Evolutionary conservation across 257 asterid genomes (phyloP), one percentile per base, ranked within the genome.

Genomic region (Paulownia fortunei): DNA sequence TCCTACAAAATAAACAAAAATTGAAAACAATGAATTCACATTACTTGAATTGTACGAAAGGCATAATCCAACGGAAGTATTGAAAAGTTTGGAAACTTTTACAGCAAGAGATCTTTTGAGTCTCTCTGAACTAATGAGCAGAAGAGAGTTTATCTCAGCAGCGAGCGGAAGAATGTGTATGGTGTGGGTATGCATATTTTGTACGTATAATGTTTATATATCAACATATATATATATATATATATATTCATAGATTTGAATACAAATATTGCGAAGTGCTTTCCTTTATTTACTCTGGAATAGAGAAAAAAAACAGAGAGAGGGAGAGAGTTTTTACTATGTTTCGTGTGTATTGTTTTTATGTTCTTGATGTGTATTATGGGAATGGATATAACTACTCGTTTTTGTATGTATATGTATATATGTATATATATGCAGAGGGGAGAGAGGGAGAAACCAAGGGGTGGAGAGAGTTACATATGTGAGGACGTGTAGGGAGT

Each of bases 11-110:
- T 62, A 46, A 76, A 69, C 72, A 72, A 66, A 82, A 79, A 66
- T 42, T 54, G 8, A 61, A 18, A 27, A 69, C 52, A 76, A 80
- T 78, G 69, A 77, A 82, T 78, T 55, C 85, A 80, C 91, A 86
- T 86, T 78, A 86, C 96, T 90, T 85, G 76, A 88, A 84, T 84
- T 79, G 79, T 73, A 86, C 86, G 83, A 73, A 86, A 87, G 54
- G 80, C 85, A 61, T 37, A 78, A 73, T 30, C 65, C 69, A 32
- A 51, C 19, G n/a, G 37, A 63, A 63, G 21, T 24, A 52, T 67
- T 42, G 24, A 69, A 68, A 70, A 26, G 51, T 10, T 72, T 42
- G 21, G 77, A 72, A 61, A 66, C 65, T 74, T 66, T 80, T 37
- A 76, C 83, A 58, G 76, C 81, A 44, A 66, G 73, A 84, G 79